A percentile compares a stretch with the other conserved stretches of the same genome.
phyloP scores from a whole-genome alignment of 371 early-diverging fungal genomes.

The Coemansia sp. region DNA sequence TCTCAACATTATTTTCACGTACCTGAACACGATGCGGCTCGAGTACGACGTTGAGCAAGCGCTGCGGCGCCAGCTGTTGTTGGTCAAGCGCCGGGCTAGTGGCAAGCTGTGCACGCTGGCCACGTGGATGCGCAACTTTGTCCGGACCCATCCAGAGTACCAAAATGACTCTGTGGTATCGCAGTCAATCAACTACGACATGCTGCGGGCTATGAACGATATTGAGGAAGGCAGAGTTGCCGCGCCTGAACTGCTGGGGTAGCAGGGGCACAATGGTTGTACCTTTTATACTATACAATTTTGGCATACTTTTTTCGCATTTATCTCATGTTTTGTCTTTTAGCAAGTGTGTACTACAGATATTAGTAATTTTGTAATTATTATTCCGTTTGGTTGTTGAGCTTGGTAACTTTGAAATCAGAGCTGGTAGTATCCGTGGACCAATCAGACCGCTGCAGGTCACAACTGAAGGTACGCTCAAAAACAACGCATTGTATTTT shows the following conservation, averaged over 20 bases:
- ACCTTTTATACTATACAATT: neutral
- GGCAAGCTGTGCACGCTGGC: conserved; percentile 85
- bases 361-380: too few species aligned
- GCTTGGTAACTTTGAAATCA: neutral
- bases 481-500: neutral
- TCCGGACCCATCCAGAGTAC: conserved; percentile 83
- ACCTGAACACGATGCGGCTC: conserved; percentile 61
- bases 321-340: neutral
- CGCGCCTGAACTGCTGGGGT: conserved; percentile 36
- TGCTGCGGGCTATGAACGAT: conserved; percentile 56
- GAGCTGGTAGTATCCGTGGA: neutral
- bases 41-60: conserved; percentile 66
- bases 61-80: conserved; percentile 73
- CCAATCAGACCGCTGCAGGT: neutral
- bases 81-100: conserved; percentile 79
- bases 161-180: conserved; percentile 85
- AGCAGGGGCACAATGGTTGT: neutral
- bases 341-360: too few species aligned
- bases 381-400: too few species aligned
- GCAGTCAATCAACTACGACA: conserved; percentile 81
- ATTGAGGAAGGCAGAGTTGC: conserved; percentile 38
- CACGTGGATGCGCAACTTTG: conserved; percentile 86
- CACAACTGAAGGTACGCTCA: neutral
- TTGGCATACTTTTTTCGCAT: neutral
- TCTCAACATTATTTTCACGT: conserved; percentile 72